phyloP scores from a whole-genome alignment of 169 alveolate genomes.

The Theileria luwenshuni region DNA sequence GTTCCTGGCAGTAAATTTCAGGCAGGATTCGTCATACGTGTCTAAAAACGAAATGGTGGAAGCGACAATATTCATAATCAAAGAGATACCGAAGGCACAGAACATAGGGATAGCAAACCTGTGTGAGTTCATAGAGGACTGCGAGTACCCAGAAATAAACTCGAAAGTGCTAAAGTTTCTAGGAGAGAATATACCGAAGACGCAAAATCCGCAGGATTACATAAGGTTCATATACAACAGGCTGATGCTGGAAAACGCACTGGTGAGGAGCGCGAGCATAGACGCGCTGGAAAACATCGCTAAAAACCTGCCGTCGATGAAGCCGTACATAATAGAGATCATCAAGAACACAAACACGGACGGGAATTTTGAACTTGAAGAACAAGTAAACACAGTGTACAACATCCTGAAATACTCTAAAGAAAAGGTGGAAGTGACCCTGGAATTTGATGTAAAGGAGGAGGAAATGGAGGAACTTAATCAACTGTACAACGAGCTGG shows the following conservation, averaged over 20 bases:
- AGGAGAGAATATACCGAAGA: constrained; percentile 89
- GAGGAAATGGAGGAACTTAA: constrained; percentile 2
- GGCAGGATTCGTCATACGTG: constrained; percentile 89
- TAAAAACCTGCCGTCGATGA: constrained; percentile 66
- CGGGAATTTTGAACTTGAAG: constrained; percentile 1
- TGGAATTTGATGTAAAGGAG: background rate
- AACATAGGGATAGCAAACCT: constrained; percentile 87
- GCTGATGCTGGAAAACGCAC: constrained; percentile 92
- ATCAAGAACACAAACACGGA: constrained; percentile 22
- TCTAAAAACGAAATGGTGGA: constrained; percentile 90
- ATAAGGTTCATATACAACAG: constrained; percentile 95
- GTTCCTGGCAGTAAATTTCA: constrained; percentile 87
- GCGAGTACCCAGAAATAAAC: constrained; percentile 91
- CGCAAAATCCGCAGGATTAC: constrained; percentile 88
- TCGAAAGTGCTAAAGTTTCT: constrained; percentile 86
- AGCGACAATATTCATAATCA: constrained; percentile 88
- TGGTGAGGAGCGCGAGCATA: constrained; percentile 96
- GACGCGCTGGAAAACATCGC: constrained; percentile 92
- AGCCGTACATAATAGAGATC: constrained; percentile 68
- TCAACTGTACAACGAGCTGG: background rate
- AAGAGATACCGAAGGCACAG: constrained; percentile 77
- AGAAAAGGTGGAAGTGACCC: background rate
- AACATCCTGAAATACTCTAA: constrained; percentile 21
- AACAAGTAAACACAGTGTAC: background rate
- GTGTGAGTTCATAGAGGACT: constrained; percentile 98